Evolutionary conservation across 2,329 filamentous ascomycete genomes (phyloP).

Genomic region (Apiospora aurea): DNA sequence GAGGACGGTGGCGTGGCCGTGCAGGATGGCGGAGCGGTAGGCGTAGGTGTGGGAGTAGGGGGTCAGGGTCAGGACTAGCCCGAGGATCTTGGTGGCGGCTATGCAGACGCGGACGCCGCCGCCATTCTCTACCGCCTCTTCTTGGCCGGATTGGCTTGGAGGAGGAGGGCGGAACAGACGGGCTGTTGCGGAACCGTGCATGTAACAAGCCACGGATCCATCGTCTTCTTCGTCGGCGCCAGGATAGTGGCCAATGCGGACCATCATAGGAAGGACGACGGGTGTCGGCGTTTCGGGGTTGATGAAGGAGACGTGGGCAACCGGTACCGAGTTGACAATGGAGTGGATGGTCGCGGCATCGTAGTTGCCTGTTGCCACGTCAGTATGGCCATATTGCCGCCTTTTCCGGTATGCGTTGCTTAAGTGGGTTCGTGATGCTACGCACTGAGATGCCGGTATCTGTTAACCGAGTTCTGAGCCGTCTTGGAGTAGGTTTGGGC

Average conservation of each 20-base stretch:
- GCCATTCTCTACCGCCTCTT: too few relatives aligned
- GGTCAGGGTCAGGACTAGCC: conserved; percentile 1
- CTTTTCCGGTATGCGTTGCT: neutral
- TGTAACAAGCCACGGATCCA: neutral
- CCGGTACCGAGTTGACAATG: neutral
- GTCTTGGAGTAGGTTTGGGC: too few relatives aligned
- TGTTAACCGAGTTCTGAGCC: too few relatives aligned
- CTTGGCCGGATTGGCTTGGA: too few relatives aligned
- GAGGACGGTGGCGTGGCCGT: neutral
- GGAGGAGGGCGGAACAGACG: neutral
- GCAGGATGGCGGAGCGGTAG: neutral
- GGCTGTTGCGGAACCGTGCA: neutral
- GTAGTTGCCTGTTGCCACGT: neutral
- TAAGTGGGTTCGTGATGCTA: too few relatives aligned
- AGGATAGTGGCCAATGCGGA: neutral
- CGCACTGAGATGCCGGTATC: too few relatives aligned
- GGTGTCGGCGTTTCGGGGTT: neutral
- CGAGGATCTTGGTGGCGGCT: neutral
- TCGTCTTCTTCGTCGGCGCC: neutral
- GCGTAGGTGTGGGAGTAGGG: neutral
- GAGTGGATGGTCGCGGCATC: neutral
- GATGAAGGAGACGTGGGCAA: neutral
- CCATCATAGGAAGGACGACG: neutral
- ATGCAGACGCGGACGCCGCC: neutral
- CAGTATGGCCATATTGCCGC: neutral